These are phyloP conservation scores for Acanthochlamys bracteata DNA, from an alignment of 106 monocot species.

Conservation along the genomic window DNA sequence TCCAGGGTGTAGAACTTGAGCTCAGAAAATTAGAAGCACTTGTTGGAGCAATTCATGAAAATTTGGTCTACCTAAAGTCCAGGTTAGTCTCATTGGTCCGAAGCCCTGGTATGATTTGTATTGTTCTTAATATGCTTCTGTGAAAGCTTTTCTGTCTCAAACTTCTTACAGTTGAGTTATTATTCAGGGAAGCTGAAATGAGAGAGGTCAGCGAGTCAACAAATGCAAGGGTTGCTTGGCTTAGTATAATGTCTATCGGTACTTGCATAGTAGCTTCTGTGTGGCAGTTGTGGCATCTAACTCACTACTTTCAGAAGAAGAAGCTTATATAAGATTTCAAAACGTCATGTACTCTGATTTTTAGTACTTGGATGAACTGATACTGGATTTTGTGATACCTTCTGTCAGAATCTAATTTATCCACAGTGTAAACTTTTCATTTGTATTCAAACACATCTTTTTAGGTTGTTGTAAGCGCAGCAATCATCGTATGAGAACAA, in stretches of 20 bases:
- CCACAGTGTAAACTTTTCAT: not conserved
- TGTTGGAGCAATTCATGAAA: slow-evolving; percentile 81
- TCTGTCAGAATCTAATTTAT: not conserved
- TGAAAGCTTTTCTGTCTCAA: not conserved
- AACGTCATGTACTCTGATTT: not conserved
- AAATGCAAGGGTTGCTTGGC: slow-evolving; percentile 75
- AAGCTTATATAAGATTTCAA: slow-evolving; percentile 61
- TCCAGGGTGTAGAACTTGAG: slow-evolving; percentile 83
- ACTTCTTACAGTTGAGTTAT: too few relatives aligned
- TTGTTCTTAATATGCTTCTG: not conserved
- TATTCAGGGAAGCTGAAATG: slow-evolving; percentile 75
- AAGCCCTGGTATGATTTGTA: not conserved
- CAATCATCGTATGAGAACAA: too few relatives aligned
- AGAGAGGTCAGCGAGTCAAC: slow-evolving; percentile 75
- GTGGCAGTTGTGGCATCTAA: slow-evolving; percentile 75
- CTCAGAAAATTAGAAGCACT: slow-evolving; percentile 55
- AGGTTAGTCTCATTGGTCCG: slow-evolving; percentile 25
- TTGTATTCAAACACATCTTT: too few relatives aligned
- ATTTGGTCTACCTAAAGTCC: slow-evolving; percentile 58
- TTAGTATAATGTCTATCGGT: slow-evolving; percentile 70
- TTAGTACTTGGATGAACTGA: too few relatives aligned
- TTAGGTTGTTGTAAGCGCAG: too few relatives aligned
- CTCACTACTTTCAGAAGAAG: slow-evolving; percentile 66
- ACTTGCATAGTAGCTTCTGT: slow-evolving; percentile 50
- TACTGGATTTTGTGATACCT: not conserved